phyloP scores from a whole-genome alignment of 345 rosid species.

The Populus tremula region DNA sequence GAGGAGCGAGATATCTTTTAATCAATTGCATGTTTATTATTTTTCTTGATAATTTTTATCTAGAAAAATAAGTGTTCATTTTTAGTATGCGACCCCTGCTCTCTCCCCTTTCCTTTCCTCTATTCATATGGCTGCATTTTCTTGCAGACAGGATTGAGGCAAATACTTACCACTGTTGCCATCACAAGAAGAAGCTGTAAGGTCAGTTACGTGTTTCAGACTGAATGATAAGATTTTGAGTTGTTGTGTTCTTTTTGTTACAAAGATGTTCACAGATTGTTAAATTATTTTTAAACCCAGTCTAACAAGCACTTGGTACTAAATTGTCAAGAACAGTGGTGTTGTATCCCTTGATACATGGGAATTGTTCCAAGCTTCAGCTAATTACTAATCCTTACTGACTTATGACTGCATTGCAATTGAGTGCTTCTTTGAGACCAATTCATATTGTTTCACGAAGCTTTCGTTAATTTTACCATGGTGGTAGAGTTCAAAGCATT shows the following conservation, averaged over 20 bases:
- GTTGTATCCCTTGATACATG: slow-evolving; percentile 42
- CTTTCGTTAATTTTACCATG: neutral
- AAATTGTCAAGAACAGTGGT: slow-evolving; percentile 24
- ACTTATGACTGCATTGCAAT: slow-evolving; percentile 5
- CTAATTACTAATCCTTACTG: slow-evolving; percentile 7
- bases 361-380: slow-evolving; percentile 26
- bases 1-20: too few species aligned
- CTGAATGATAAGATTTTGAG: slow-evolving; percentile 53
- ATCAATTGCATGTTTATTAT: neutral
- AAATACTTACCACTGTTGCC: slow-evolving; percentile 51
- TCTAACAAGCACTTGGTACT: slow-evolving; percentile 24
- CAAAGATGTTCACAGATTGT: slow-evolving; percentile 55
- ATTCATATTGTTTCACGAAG: neutral
- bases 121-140: neutral
- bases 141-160: slow-evolving; percentile 56
- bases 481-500: neutral
- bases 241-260: slow-evolving; percentile 59
- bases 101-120: neutral
- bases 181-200: slow-evolving; percentile 56
- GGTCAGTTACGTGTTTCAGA: slow-evolving; percentile 67
- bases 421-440: slow-evolving; percentile 1
- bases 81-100: neutral
- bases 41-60: neutral
- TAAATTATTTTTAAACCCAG: slow-evolving; percentile 15
- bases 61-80: neutral